Evolutionary conservation across 2,329 filamentous ascomycete genomes (phyloP).

Genomic region (Shiraia sp.): DNA sequence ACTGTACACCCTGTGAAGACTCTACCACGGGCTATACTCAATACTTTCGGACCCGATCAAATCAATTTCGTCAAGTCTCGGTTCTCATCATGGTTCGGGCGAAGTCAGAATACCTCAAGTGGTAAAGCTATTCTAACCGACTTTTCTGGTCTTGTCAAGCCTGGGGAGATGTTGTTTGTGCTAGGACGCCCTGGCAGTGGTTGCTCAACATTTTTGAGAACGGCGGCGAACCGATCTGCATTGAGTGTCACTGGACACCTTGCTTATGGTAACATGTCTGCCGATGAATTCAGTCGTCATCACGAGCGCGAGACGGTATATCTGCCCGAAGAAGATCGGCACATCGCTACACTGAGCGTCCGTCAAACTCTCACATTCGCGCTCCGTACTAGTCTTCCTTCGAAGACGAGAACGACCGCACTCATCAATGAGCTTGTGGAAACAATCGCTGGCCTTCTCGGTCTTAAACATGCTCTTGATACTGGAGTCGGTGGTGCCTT

Average conservation of each 20-base stretch:
- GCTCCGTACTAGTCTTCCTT: constrained; percentile 69
- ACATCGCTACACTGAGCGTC: constrained; percentile 76
- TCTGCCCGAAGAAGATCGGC: constrained; percentile 76
- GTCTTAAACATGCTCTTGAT: constrained; percentile 57
- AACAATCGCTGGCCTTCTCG: constrained; percentile 70
- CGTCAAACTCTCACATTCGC: constrained; percentile 75
- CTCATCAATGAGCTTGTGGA: constrained; percentile 68
- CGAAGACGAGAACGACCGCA: constrained; percentile 61
- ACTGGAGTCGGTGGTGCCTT: constrained; percentile 71
- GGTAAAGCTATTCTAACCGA: constrained; percentile 67
- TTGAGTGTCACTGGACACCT: too few species aligned
- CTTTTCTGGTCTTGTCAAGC: constrained; percentile 70
- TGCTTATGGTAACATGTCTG: too few species aligned
- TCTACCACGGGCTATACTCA: too few species aligned
- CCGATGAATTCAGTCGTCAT: constrained; percentile 60
- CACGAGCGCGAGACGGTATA: constrained; percentile 66
- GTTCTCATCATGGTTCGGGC: too few species aligned
- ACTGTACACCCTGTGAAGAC: too few species aligned
- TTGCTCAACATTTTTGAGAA: constrained; percentile 72
- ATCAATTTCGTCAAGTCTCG: too few species aligned
- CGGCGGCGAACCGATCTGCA: constrained; percentile 66
- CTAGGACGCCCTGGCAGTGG: constrained; percentile 70
- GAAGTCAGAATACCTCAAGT: too few species aligned
- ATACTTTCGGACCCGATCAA: too few species aligned
- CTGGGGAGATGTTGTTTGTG: constrained; percentile 73